Base-by-base conservation (phyloP, 2,329 filamentous ascomycete species). In the Intubia oerlemansii region DNA sequence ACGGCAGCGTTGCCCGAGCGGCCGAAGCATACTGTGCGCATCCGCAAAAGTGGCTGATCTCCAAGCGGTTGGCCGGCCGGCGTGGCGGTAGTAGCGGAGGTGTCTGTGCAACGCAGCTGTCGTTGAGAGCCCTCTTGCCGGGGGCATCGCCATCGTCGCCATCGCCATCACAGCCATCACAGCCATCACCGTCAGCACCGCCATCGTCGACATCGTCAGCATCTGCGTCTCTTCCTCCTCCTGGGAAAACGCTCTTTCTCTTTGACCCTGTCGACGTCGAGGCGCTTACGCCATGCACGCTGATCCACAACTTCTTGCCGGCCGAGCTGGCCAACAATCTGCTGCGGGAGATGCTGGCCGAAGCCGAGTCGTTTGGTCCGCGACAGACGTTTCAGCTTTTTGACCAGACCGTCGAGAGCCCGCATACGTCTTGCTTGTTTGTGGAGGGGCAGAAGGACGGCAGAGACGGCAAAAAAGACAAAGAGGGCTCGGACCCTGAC, bases 291-390 rank as follows among this genome's bases (percentile, higher is more conserved):
- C 82, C 88, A 1, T 93, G 84, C 50, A 84, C 79, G 9, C 77
- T 95, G 38, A 70, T 93, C 31, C 82, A 91, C 49, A 88, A 92
- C 42, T 93, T 95, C 40, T 57, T 98, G 1, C 70, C 80, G 0
- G 17, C 58, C 0, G 56, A 71, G 2, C 59, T 77, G 33, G 85
- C 88, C 22, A 74, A 81, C 37, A 57, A 61, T 1, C 57, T 98
- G 10, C 56, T 95, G 1, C 47, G 50, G 18, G 84, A 95, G 45
- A 59, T 95, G 21, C 51, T 92, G 2, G 51, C 59, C 2, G 81
- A 92, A 49, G 61, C 76, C 0, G 52, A 61, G 12, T 66, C 72
- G 0, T 92, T 80, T 44, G 17, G 16, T 11, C 56, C 68, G 29
- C 66, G 60, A 35, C 63, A 67, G 17, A 68, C 65, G 0, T 92